Evolutionary conservation across 257 asterid genomes (phyloP), one percentile per base, ranked within the genome.

Genomic region (Ilex aquifolium): DNA sequence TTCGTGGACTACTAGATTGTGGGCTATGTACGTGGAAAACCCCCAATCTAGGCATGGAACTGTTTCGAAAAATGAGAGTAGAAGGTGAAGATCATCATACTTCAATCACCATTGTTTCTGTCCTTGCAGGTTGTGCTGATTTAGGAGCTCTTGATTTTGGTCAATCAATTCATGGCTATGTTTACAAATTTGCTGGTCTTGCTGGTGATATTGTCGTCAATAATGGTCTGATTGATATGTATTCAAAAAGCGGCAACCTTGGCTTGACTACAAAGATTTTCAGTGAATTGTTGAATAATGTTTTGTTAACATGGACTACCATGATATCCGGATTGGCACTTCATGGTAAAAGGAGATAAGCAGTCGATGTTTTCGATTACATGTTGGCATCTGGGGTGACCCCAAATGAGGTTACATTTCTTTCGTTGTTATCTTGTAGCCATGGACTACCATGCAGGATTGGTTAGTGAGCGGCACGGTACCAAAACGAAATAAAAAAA

Each of bases 71-170:
- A 71, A 86, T 86, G 96, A 80, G 77, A 63, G 61, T 51, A 40
- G 94, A 70, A 60, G 83, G 88, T 62, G 60, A 69, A 55, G 60
- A 75, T 54, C 31, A 13, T 63, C 91, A 95, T 64, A 86, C 85
- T 60, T 48, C 83, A 14, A 73, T 82, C 59, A 89, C 96, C 0
- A 62, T 84, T 21, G 95, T 89, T 62, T 86, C 89, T 29, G 70
- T 81, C 76, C 87, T 89, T 69, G 84, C 96, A 44, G 96, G 86
- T 64, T 86, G 91, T 82, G 95, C 96, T 27, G 96, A 89, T 74
- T 74, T 77, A 36, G 96, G 94, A 50, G 96, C 95, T 27, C 83
- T 84, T 72, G 79, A 86, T 65, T 71, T 81, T 48, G 95, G 96
- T 56, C 73, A 73, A 49, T 81, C 81, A 0, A 68, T 80, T 69